phyloP scores from a whole-genome alignment of 192 early-diverging fungal species.

The Mortierella claussenii region DNA sequence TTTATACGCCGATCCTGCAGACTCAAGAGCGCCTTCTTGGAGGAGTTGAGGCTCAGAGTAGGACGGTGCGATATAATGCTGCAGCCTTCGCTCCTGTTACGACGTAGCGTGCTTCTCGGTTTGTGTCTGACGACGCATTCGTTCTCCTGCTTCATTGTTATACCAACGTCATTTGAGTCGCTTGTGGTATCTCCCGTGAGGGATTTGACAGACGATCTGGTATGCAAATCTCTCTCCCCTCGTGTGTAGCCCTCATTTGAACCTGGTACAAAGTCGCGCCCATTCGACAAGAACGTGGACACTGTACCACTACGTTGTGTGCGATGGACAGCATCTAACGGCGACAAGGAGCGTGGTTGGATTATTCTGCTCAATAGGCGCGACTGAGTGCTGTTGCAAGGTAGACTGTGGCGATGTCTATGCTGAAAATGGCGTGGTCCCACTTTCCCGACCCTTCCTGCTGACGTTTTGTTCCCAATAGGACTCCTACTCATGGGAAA shows the following conservation, averaged over 20 bases:
- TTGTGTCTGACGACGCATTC: no score
- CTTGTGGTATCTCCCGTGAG: no score
- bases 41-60: slow-evolving; percentile 29
- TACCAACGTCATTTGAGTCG: no score
- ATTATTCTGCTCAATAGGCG: slow-evolving; percentile 2
- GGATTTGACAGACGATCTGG: no score
- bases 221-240: no score
- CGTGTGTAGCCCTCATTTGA: not conserved
- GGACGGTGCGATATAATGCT: slow-evolving; percentile 19
- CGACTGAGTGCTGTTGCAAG: slow-evolving; percentile 3
- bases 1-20: slow-evolving; percentile 33
- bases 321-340: not conserved
- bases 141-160: not conserved
- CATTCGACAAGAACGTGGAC: not conserved
- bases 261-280: no score
- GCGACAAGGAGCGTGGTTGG: not conserved
- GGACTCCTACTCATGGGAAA: slow-evolving; percentile 20
- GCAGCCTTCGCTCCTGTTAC: slow-evolving; percentile 23
- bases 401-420: slow-evolving; percentile 21
- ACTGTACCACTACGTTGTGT: not conserved
- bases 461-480: not conserved
- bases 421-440: slow-evolving; percentile 1
- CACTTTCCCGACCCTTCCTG: not conserved
- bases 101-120: not conserved
- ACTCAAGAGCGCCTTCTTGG: slow-evolving; percentile 32